Percentiles rank a stretch among this genome's conserved stretches.
phyloP scores from a whole-genome alignment of 768 basidiomycete genomes.

The Rubroboletus satanas region DNA sequence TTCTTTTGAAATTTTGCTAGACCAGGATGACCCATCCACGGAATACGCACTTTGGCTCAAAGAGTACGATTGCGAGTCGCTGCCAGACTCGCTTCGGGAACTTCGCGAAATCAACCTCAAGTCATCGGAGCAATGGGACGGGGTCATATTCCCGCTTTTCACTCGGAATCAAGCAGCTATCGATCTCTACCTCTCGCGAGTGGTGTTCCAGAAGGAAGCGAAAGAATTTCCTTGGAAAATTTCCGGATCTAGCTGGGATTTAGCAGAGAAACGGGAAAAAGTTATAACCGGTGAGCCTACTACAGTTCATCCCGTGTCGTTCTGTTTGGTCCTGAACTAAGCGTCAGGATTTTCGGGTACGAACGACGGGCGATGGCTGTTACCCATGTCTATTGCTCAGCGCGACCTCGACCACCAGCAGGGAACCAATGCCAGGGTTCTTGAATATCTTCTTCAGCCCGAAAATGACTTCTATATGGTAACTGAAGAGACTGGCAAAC shows the following conservation, averaged over 20 bases:
- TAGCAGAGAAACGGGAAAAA: conserved; percentile 22
- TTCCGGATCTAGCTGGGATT: conserved; percentile 32
- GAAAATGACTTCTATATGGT: conserved; percentile 15
- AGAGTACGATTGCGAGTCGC: background rate
- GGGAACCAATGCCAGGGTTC: conserved; percentile 41
- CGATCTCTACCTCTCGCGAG: conserved; percentile 20
- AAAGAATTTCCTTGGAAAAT: conserved; percentile 33
- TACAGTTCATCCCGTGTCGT: background rate
- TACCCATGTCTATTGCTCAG: conserved; percentile 33
- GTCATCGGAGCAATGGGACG: conserved; percentile 8
- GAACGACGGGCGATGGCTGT: conserved; percentile 34
- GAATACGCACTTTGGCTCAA: conserved; percentile 2
- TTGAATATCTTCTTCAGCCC: conserved; percentile 26
- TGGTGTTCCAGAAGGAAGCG: conserved; percentile 34
- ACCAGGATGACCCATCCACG: background rate
- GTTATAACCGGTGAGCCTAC: conserved; percentile 10
- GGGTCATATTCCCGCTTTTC: background rate
- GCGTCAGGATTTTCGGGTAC: conserved; percentile 37
- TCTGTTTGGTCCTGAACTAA: background rate
- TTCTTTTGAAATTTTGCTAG: background rate
- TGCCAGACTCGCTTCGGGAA: background rate
- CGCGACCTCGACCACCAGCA: conserved; percentile 20
- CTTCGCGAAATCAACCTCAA: background rate
- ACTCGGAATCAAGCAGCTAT: background rate
- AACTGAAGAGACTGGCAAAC: background rate